Evolutionary conservation across 169 alveolate species (phyloP).

Genomic region (Plasmodium gaboni): DNA sequence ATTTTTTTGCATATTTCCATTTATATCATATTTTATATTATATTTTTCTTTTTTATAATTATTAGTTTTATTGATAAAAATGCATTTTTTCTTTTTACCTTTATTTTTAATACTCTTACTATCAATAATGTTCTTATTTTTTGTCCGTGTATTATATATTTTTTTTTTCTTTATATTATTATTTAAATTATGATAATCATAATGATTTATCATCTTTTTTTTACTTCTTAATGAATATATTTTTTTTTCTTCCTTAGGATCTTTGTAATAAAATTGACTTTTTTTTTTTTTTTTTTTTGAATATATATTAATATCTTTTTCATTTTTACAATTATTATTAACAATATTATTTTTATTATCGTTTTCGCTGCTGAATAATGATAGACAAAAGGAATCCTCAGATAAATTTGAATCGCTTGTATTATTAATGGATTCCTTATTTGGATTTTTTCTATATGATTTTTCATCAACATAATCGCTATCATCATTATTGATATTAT

Average conservation of each 20-base stretch:
- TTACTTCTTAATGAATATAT: constrained; percentile 43
- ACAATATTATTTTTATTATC: neutral
- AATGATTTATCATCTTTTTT: neutral
- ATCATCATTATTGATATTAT: neutral
- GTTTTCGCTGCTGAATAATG: constrained; percentile 39
- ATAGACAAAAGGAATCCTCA: constrained; percentile 16
- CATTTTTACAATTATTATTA: neutral
- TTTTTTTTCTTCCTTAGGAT: neutral
- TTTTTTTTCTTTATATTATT: neutral
- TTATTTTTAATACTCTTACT: neutral
- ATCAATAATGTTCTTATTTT: neutral
- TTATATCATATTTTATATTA: constrained; percentile 7
- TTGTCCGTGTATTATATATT: neutral
- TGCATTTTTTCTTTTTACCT: neutral
- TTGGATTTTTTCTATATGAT: neutral
- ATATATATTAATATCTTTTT: neutral
- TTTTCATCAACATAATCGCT: neutral
- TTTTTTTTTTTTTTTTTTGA: neutral
- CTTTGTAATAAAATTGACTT: neutral
- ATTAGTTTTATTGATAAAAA: neutral
- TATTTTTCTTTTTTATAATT: constrained; percentile 5
- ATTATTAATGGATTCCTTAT: neutral
- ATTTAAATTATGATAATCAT: constrained; percentile 7
- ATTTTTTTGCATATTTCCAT: neutral
- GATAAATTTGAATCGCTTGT: neutral